Conservation (phyloP, 495 filamentous ascomycete species). For the Aspergillus egyptiacus region DNA sequence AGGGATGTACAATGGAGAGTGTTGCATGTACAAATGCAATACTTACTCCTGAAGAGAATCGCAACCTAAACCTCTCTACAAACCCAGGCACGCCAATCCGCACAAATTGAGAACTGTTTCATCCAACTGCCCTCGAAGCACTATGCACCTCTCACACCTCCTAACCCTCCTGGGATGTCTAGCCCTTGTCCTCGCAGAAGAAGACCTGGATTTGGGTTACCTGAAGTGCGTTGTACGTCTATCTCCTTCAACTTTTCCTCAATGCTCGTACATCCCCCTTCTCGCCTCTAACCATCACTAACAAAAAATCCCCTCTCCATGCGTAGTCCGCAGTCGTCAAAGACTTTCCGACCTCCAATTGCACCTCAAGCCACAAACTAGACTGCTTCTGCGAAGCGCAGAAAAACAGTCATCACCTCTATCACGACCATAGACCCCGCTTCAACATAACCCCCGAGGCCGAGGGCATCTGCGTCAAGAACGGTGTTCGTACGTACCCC, state of each 20-base stretch:
- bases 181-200: background rate
- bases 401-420: background rate
- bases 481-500: conserved; percentile 14
- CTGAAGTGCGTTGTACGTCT: conserved; percentile 12
- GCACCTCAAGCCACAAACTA: conserved; percentile 9
- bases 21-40: too few species aligned
- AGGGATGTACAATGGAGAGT: too few species aligned
- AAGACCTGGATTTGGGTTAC: conserved; percentile 6
- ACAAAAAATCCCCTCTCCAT: too few species aligned
- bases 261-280: too few species aligned
- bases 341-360: conserved; percentile 2
- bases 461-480: conserved; percentile 2
- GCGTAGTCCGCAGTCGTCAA: conserved; percentile 13
- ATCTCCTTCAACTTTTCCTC: background rate
- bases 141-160: conserved; percentile 8
- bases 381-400: conserved; percentile 15
- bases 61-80: background rate
- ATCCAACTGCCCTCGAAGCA: background rate
- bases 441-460: background rate
- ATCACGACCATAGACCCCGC: background rate
- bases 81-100: too few species aligned
- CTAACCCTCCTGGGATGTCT: conserved; percentile 9
- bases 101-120: too few species aligned
- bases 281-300: too few species aligned
- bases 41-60: too few species aligned